Conservation (phyloP, 1,284 basidiomycete species). For the Austroboletus novae-zelandiae region DNA sequence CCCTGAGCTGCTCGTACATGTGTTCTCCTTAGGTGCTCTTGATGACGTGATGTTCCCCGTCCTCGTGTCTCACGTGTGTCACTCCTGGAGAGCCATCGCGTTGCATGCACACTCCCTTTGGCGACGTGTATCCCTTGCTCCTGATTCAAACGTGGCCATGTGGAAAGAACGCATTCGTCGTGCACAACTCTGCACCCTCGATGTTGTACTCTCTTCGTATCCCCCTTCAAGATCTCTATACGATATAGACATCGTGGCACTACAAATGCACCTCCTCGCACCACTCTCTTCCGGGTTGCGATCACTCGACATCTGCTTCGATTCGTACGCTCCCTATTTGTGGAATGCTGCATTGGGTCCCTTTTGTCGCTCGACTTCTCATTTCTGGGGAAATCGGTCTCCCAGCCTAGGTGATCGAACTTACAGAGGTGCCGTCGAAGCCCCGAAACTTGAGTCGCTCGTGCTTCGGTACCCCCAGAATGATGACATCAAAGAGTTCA, state of each 20-base stretch:
- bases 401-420: constrained; percentile 5
- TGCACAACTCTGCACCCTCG: constrained; percentile 55
- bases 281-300: constrained; percentile 55
- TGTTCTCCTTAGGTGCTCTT: constrained; percentile 59
- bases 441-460: constrained; percentile 51
- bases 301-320: constrained; percentile 57
- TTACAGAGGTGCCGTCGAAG: constrained; percentile 22
- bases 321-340: constrained; percentile 55
- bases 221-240: constrained; percentile 26
- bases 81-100: constrained; percentile 56
- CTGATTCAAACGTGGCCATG: constrained; percentile 42
- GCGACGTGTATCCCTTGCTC: constrained; percentile 51
- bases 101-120: constrained; percentile 58
- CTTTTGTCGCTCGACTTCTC: constrained; percentile 37
- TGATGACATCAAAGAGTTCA: constrained; percentile 64
- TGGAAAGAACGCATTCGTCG: constrained; percentile 59
- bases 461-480: constrained; percentile 58
- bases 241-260: constrained; percentile 51
- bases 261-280: constrained; percentile 54
- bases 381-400: constrained; percentile 25
- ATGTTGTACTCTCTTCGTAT: constrained; percentile 45
- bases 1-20: constrained; percentile 56
- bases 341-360: constrained; percentile 60
- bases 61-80: constrained; percentile 62
- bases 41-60: constrained; percentile 55